A percentile compares a stretch with the other conserved stretches of the same genome.
Conservation (phyloP, 108 stramenopile genomes). For the Mayamaea pseudoterrestris region DNA sequence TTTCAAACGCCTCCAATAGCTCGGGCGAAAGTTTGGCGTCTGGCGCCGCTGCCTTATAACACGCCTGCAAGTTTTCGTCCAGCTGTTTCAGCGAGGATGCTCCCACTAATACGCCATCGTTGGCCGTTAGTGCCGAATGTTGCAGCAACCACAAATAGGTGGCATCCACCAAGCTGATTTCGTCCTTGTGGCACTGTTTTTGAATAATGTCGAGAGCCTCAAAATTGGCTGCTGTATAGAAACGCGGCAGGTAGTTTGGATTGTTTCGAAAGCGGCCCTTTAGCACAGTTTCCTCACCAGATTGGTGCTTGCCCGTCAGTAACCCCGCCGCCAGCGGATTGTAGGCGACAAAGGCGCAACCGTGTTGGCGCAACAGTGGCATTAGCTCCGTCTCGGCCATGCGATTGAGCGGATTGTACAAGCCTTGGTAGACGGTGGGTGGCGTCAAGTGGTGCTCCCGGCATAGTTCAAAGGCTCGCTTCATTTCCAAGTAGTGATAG, state of each 20-base stretch:
- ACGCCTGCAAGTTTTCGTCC: slow-evolving; percentile 59
- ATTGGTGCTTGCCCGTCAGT: slow-evolving; percentile 66
- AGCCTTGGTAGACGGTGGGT: slow-evolving; percentile 87
- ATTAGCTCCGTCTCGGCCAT: slow-evolving; percentile 75
- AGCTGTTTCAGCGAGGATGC: slow-evolving; percentile 69
- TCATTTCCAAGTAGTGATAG: slow-evolving; percentile 70
- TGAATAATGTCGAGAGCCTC: slow-evolving; percentile 56
- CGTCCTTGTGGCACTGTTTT: slow-evolving; percentile 38
- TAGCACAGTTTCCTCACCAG: slow-evolving; percentile 13
- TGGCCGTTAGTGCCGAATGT: slow-evolving; percentile 54
- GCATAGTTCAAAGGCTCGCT: slow-evolving; percentile 67
- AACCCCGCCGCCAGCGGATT: slow-evolving; percentile 89
- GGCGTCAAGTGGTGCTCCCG: slow-evolving; percentile 48
- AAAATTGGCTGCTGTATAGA: slow-evolving; percentile 72
- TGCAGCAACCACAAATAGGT: slow-evolving; percentile 82
- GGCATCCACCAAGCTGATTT: slow-evolving; percentile 68
- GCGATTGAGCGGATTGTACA: slow-evolving; percentile 93
- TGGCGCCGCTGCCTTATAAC: slow-evolving; percentile 22
- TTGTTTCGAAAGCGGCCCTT: slow-evolving; percentile 79
- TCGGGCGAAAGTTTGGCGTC: slow-evolving; percentile 14
- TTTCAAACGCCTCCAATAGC: slow-evolving; percentile 54
- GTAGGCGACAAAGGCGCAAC: slow-evolving; percentile 85
- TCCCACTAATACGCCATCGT: slow-evolving; percentile 75
- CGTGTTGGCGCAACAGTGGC: slow-evolving; percentile 56
- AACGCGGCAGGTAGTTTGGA: slow-evolving; percentile 74